Conservation (phyloP, 1,139 yeast genomes). For the Hyphopichia fennica region DNA sequence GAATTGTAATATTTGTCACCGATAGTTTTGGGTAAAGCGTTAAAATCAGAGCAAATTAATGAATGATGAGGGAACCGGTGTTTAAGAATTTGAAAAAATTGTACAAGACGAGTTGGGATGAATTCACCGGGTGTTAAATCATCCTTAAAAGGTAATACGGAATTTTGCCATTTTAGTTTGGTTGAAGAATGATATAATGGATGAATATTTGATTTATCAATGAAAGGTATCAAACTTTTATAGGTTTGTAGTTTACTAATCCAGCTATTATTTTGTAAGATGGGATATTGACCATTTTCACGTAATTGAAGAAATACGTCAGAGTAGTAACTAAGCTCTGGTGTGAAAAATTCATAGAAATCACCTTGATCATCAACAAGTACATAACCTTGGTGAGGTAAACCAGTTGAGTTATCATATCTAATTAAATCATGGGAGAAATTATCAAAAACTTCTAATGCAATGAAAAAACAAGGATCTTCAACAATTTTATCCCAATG, state of each 20-base stretch:
- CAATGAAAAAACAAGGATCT: slow-evolving; percentile 78
- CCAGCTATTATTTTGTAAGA: slow-evolving; percentile 22
- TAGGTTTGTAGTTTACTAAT: slow-evolving; percentile 22
- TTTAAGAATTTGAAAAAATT: slow-evolving; percentile 64
- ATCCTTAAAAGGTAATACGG: slow-evolving; percentile 60
- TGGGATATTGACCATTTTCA: slow-evolving; percentile 43
- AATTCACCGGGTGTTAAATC: slow-evolving; percentile 74
- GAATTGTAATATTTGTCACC: slow-evolving; percentile 59
- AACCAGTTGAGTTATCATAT: slow-evolving; percentile 66
- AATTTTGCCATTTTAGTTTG: slow-evolving; percentile 30
- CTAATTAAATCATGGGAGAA: slow-evolving; percentile 81
- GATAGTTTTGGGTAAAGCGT: slow-evolving; percentile 59
- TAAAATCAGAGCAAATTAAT: slow-evolving; percentile 71
- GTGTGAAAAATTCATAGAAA: slow-evolving; percentile 71
- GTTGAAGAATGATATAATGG: slow-evolving; percentile 40
- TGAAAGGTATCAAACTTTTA: slow-evolving; percentile 32
- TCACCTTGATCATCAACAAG: slow-evolving; percentile 74
- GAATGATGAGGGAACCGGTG: slow-evolving; percentile 75
- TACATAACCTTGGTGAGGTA: slow-evolving; percentile 79
- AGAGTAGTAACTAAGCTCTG: slow-evolving; percentile 65
- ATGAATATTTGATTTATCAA: slow-evolving; percentile 34
- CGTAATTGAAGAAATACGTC: slow-evolving; percentile 54
- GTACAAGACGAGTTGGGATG: slow-evolving; percentile 72
- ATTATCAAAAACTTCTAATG: slow-evolving; percentile 83
- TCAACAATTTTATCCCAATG: slow-evolving; percentile 66